Percentiles rank a stretch among this genome's conserved stretches.
These are phyloP conservation scores for Salix dunnii DNA, from an alignment of 345 rosid species.

Conservation along the genomic window DNA sequence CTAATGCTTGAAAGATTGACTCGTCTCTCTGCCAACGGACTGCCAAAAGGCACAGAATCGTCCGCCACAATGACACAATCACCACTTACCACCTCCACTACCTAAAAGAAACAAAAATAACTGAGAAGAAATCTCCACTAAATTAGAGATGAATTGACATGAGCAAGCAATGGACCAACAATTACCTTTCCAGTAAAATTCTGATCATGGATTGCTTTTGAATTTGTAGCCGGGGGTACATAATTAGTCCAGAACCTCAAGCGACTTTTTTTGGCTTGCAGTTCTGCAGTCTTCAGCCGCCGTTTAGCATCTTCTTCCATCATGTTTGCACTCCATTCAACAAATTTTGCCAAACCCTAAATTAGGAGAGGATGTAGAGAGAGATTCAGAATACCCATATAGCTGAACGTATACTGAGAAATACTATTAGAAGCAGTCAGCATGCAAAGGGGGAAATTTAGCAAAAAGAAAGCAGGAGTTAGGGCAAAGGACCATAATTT, in stretches of 20 bases:
- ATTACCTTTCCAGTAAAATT: conserved; percentile 86
- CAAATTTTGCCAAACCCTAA: conserved; percentile 92
- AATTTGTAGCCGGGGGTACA: conserved; percentile 75
- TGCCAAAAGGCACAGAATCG: conserved; percentile 81
- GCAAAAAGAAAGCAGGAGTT: neutral
- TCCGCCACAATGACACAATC: conserved; percentile 90
- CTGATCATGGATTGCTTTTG: conserved; percentile 87
- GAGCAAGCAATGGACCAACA: neutral
- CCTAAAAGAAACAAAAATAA: conserved; percentile 40
- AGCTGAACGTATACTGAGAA: neutral
- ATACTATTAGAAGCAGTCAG: neutral
- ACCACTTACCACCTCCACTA: conserved; percentile 94
- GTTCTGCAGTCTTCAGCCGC: conserved; percentile 73
- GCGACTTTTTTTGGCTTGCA: conserved; percentile 77
- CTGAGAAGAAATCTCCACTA: neutral
- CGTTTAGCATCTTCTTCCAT: conserved; percentile 92
- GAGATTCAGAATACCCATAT: neutral
- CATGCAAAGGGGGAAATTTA: neutral
- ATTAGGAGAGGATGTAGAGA: neutral
- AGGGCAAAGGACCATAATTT: neutral
- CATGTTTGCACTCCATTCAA: conserved; percentile 98
- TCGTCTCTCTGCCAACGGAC: conserved; percentile 78
- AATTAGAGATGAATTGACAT: neutral
- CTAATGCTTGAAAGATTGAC: conserved; percentile 91
- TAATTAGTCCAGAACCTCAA: conserved; percentile 84